Base-by-base conservation (phyloP, 2,329 filamentous ascomycete species). In the Emergomyces africanus region DNA sequence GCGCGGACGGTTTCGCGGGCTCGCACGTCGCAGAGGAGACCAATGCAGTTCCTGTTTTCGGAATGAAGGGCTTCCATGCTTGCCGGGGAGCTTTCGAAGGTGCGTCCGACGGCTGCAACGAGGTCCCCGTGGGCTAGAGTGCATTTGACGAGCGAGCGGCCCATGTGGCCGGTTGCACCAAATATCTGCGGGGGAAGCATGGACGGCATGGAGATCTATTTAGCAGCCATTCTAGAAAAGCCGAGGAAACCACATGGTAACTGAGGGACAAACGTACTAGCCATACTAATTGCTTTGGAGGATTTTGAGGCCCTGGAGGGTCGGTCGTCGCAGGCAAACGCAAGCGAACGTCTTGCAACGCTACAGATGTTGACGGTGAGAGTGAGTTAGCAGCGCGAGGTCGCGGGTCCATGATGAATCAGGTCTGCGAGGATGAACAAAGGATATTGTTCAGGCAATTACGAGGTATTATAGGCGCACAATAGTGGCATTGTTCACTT, bases 101-200 rank as follows among this genome's bases (percentile, higher is more conserved):
- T 86, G 63, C 89, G 86, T 9, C 94, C 94, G 10, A 96, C 91
- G 6, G 90, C 90, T 2, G 86, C 85, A 60, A 96, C 92, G 56
- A 86, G 80, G 70, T 99, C 94, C 65, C 87, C 87, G 66, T 90
- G 87, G 18, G 83, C 79, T 25, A 97, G 80, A 18, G 88, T 90
- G 58, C 83, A 84, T 68, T 94, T 92, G 61, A 92, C 89, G 23
- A 97, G 83, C 8, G 89, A 95, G 57, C 90, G 86, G 61, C 94
- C 94, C 80, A 97, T 95, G 68, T 99, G 94, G 59, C 94, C 94
- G n/a, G 91, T 96, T 54, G 90, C 91, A 54, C 94, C 94, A 73
- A 96, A 99, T 58, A 97, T 79, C 89, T 90, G 61, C 46, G 15
- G 61, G 61, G 63, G 63, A 60, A 18, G 12, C 20, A 30, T 6